Conservation (phyloP, 768 basidiomycete species). For the Cyclocybe cylindracea region DNA sequence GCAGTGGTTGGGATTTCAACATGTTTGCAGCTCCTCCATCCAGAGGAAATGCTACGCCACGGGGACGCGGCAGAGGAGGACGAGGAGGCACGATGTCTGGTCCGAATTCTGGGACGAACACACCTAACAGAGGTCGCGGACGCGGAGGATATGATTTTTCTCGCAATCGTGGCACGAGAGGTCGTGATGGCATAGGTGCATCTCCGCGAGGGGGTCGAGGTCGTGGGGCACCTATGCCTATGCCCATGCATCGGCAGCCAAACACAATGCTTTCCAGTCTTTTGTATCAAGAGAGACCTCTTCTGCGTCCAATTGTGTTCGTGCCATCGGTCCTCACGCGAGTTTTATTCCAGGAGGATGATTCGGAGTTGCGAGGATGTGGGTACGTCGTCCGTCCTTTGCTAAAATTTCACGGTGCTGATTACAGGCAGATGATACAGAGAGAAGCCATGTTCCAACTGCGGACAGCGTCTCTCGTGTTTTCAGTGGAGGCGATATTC, state of each 20-base stretch:
- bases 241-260: no score
- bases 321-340: slow-evolving; percentile 57
- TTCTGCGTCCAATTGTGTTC: slow-evolving; percentile 68
- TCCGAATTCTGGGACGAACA: slow-evolving; percentile 15
- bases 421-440: slow-evolving; percentile 40
- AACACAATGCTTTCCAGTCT: slow-evolving; percentile 51
- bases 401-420: slow-evolving; percentile 2
- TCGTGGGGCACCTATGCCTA: slow-evolving; percentile 28
- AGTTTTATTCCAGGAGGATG: slow-evolving; percentile 54
- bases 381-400: slow-evolving; percentile 36
- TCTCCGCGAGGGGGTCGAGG: slow-evolving; percentile 25
- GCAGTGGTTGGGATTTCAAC: not conserved
- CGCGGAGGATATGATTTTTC: slow-evolving; percentile 14
- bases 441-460: slow-evolving; percentile 63
- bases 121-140: slow-evolving; percentile 22
- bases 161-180: slow-evolving; percentile 20
- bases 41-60: slow-evolving; percentile 5
- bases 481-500: slow-evolving; percentile 45
- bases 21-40: slow-evolving; percentile 7
- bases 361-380: slow-evolving; percentile 63
- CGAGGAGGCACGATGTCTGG: slow-evolving; percentile 19
- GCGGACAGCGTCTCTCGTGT: slow-evolving; percentile 66
- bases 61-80: slow-evolving; percentile 26
- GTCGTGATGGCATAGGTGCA: slow-evolving; percentile 26
- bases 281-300: slow-evolving; percentile 58